Base-by-base conservation (phyloP, 2,329 filamentous ascomycete genomes). In the Rutstroemia sydowiana region DNA sequence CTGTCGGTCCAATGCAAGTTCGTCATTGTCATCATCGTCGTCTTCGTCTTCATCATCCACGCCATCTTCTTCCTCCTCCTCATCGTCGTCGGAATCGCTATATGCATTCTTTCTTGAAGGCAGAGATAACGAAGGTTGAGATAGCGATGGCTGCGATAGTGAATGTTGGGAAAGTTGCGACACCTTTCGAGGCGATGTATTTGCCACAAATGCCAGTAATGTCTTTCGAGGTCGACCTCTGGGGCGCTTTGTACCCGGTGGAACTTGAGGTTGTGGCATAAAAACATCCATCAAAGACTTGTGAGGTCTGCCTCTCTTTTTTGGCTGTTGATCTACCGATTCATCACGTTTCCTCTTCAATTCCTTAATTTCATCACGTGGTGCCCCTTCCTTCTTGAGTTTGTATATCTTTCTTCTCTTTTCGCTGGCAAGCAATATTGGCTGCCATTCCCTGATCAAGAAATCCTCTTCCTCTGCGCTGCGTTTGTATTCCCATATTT, bases 401-500 rank as follows among this genome's bases (percentile, higher is more conserved):
- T 39, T 30, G 14, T 43, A 18, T 13, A 51, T 30, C 14, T 34
- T 28, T 45, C 44, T 51, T 23, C 46, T 40, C 23, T 49, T 46
- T 41, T 55, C 48, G 34, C 51, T 55, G 9, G 45, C 53, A 36
- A 43, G 23, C 11, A 53, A 44, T 5, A 37, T 44, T 13, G 52
- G 45, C 31, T 55, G 31, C 8, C 57, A 54, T 16, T 52, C 40
- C 16, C 54, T 45, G 36, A 57, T 45, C 13, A 50, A 39, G 8
- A 48, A 37, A 14, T 46, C 48, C 11, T 56, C 46, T 37, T 42
- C 43, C 16, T 48, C 28, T 4, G 54, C 42, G 5, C 50, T 50
- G 26, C 58, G 65, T 2, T 68, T 62, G 48, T 71, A 74, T 56
- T 82, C 79, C 69, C 74, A 85, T 0, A 79, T 71, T 61, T 85